These are phyloP conservation scores for Salix arbutifolia DNA, from an alignment of 345 rosid genomes.

Conservation along the genomic window DNA sequence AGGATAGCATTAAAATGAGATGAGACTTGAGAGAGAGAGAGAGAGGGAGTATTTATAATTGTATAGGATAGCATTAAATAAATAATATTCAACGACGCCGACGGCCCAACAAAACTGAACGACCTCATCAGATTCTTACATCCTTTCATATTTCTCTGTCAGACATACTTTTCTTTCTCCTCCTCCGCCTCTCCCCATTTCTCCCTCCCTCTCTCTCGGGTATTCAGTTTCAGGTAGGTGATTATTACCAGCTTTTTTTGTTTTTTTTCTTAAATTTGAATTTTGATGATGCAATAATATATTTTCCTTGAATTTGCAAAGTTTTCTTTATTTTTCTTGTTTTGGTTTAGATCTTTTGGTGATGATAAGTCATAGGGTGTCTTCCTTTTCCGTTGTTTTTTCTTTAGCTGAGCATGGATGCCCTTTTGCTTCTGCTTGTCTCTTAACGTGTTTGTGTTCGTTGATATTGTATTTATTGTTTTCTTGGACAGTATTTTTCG, in stretches of 20 bases:
- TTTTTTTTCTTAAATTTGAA: not conserved
- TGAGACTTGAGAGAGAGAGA: not conserved
- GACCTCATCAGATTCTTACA: not conserved
- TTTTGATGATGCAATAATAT: not conserved
- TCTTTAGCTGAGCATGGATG: not conserved
- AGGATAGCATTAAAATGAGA: too few relatives aligned
- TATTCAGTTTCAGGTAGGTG: conserved; percentile 8
- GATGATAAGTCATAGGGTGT: conserved; percentile 6
- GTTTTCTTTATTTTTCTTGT: not conserved
- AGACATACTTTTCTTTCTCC: not conserved
- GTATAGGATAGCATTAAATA: not conserved
- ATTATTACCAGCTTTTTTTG: conserved; percentile 2
- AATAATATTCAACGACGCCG: conserved; percentile 14
- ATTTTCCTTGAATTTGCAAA: not conserved
- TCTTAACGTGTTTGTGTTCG: too few relatives aligned
- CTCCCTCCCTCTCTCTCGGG: not conserved
- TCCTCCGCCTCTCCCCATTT: not conserved
- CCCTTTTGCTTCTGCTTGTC: not conserved
- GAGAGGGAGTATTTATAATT: not conserved
- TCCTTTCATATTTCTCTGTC: not conserved
- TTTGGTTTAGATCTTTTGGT: conserved; percentile 17
- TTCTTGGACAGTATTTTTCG: too few relatives aligned
- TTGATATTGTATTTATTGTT: too few relatives aligned
- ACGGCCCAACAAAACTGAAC: conserved; percentile 16
- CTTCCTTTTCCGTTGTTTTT: not conserved